Conservation (phyloP, 202 grass and related monocot species). For the Zoysia matrella region DNA sequence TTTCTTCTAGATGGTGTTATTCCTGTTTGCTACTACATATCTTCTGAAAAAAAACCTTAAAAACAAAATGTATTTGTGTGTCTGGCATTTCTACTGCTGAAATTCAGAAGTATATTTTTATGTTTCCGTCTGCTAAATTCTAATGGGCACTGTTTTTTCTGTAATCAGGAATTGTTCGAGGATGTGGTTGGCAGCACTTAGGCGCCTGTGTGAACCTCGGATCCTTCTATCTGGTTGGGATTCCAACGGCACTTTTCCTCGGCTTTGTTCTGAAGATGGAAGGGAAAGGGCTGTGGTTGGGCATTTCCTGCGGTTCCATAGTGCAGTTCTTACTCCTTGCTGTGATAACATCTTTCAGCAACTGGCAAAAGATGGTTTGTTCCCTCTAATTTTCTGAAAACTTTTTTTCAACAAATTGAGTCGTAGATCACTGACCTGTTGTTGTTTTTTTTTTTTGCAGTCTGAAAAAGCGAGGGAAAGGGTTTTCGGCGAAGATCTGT, state of each 20-base stretch:
- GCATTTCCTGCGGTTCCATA: constrained; percentile 73
- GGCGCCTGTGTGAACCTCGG: constrained; percentile 85
- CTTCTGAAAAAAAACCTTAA: not conserved
- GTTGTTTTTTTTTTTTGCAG: constrained; percentile 52
- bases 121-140: not conserved
- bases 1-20: constrained; percentile 36
- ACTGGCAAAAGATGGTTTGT: constrained; percentile 77
- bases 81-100: constrained; percentile 7
- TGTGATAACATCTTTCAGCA: constrained; percentile 66
- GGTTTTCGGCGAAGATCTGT: constrained; percentile 50
- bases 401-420: not conserved
- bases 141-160: not conserved
- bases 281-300: constrained; percentile 86
- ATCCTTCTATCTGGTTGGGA: constrained; percentile 85
- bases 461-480: constrained; percentile 60
- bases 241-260: constrained; percentile 64
- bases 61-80: not conserved
- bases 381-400: not conserved
- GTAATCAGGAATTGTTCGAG: constrained; percentile 74
- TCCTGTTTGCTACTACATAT: constrained; percentile 40
- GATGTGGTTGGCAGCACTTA: constrained; percentile 85
- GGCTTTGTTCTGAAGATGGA: constrained; percentile 70
- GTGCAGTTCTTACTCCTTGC: constrained; percentile 66
- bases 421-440: constrained; percentile 8
- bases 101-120: not conserved